A percentile compares a stretch with the other conserved stretches of the same genome.
phyloP scores from a whole-genome alignment of 1,139 yeast genomes.

The Kodamaea derodonti region DNA sequence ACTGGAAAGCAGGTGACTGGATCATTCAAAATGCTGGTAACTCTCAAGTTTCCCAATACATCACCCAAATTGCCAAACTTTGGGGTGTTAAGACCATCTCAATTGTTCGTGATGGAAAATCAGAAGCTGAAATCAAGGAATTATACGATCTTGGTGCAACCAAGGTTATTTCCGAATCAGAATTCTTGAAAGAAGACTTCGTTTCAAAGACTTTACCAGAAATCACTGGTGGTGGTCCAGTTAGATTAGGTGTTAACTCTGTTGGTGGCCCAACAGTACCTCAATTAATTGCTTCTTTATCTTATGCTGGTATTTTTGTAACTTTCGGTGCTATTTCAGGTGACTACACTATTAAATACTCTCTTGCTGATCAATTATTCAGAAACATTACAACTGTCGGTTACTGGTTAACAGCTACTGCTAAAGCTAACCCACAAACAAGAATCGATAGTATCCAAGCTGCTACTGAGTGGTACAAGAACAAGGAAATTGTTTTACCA shows the following conservation, averaged over 20 bases:
- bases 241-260: constrained; percentile 31
- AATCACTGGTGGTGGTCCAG: constrained; percentile 14
- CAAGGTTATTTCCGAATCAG: constrained; percentile 26
- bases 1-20: constrained; percentile 33
- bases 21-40: constrained; percentile 33
- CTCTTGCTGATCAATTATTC: constrained; percentile 15
- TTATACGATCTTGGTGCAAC: constrained; percentile 30
- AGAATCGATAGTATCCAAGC: constrained; percentile 13
- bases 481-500: constrained; percentile 11
- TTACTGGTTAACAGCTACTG: constrained; percentile 19
- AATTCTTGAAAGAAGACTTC: constrained; percentile 11
- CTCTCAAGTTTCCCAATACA: constrained; percentile 30
- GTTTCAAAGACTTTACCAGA: constrained; percentile 10
- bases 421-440: constrained; percentile 14
- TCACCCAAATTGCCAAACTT: constrained; percentile 26
- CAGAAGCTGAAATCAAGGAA: constrained; percentile 20
- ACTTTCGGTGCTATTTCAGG: constrained; percentile 25
- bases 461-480: constrained; percentile 12
- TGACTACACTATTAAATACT: constrained; percentile 9
- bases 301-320: constrained; percentile 23
- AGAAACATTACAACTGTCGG: constrained; percentile 16
- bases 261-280: constrained; percentile 27
- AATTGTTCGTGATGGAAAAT: constrained; percentile 30
- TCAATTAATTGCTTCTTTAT: constrained; percentile 22
- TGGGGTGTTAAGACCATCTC: constrained; percentile 25